A percentile compares a stretch with the other conserved stretches of the same genome.
phyloP scores from a whole-genome alignment of 805 yeast genomes.

The Saccharomyces mikatae region DNA sequence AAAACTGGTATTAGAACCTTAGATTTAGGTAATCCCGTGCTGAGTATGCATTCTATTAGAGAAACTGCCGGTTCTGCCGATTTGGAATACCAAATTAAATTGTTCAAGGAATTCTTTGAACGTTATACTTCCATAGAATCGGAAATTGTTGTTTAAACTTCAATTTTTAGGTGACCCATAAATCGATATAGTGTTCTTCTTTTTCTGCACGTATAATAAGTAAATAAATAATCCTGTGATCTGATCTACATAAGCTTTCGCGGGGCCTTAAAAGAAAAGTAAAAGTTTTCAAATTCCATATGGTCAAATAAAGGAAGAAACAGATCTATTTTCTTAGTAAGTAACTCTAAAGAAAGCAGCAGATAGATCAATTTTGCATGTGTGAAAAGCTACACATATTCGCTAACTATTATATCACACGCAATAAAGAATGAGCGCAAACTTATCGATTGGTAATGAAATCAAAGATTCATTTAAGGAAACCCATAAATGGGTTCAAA shows the following conservation, averaged over 20 bases:
- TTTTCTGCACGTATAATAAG: not conserved
- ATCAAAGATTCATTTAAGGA: constrained; percentile 71
- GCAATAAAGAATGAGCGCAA: constrained; percentile 15
- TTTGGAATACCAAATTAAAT: constrained; percentile 48
- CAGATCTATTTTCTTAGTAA: not conserved
- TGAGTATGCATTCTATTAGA: constrained; percentile 89
- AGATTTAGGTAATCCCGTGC: constrained; percentile 86
- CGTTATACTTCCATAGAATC: constrained; percentile 36
- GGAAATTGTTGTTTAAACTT: constrained; percentile 31
- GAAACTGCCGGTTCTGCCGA: constrained; percentile 84
- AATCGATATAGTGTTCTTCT: not conserved
- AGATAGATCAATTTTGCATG: not conserved
- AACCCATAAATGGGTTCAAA: constrained; percentile 70
- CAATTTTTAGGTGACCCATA: not conserved
- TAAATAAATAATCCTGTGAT: not conserved
- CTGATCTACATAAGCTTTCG: not conserved
- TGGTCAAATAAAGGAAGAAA: not conserved
- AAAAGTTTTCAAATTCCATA: not conserved
- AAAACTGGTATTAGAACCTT: constrained; percentile 79
- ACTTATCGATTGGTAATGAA: constrained; percentile 54
- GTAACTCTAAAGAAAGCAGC: not conserved
- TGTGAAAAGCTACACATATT: not conserved
- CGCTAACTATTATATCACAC: not conserved
- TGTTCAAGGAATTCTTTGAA: constrained; percentile 59
- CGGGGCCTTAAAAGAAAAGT: not conserved